Evolutionary conservation across 2,329 filamentous ascomycete species (phyloP).

Genomic region (Colletotrichum caudatum): DNA sequence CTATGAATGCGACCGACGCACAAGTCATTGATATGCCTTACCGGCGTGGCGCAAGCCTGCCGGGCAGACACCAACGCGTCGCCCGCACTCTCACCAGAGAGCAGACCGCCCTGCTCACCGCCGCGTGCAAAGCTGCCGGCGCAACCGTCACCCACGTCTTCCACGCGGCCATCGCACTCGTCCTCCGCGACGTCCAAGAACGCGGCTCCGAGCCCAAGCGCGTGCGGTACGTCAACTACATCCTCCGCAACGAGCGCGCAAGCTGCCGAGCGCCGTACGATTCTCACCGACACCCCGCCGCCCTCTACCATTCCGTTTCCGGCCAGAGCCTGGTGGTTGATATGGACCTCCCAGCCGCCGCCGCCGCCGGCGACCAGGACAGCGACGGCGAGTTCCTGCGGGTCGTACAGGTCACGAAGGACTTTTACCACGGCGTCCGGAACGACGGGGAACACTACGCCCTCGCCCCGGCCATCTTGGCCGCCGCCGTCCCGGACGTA

Average conservation of each 20-base stretch:
- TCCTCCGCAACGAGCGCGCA: slow-evolving; percentile 49
- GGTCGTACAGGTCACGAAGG: slow-evolving; percentile 45
- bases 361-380: neutral
- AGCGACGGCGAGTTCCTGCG: slow-evolving; percentile 44
- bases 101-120: slow-evolving; percentile 42
- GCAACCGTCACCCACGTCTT: slow-evolving; percentile 50
- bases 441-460: slow-evolving; percentile 49
- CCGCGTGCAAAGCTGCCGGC: slow-evolving; percentile 40
- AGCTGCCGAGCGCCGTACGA: slow-evolving; percentile 46
- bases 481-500: slow-evolving; percentile 35
- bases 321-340: slow-evolving; percentile 46
- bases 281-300: slow-evolving; percentile 44
- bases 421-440: slow-evolving; percentile 48
- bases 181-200: slow-evolving; percentile 46
- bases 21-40: slow-evolving; percentile 44
- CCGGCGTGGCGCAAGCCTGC: slow-evolving; percentile 35
- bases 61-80: slow-evolving; percentile 46
- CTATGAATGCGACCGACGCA: slow-evolving; percentile 10
- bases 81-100: slow-evolving; percentile 41
- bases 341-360: slow-evolving; percentile 42
- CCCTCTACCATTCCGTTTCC: slow-evolving; percentile 50
- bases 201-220: neutral
- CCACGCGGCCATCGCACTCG: slow-evolving; percentile 50
- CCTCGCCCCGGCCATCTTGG: slow-evolving; percentile 46
- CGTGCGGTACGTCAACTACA: slow-evolving; percentile 49